Evolutionary conservation across 805 yeast genomes (phyloP), one percentile per base, ranked within the genome.

Genomic region (Lipomyces sp.): DNA sequence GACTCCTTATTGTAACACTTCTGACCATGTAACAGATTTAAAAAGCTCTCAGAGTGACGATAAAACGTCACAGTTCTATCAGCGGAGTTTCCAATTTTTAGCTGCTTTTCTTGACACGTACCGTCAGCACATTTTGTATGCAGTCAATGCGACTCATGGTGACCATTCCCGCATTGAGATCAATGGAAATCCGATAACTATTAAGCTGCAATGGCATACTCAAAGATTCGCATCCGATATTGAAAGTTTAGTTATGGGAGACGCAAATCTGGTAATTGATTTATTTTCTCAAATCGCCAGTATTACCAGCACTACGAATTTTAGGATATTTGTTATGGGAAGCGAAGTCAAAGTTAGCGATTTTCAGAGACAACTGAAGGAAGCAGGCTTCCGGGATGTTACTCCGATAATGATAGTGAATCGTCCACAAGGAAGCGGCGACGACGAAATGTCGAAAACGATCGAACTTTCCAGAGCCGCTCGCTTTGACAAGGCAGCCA

Each of bases 261-360:
- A 48, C 31, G 45, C 29, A 13, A 44, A 42, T 34, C 23, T 24
- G 11, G 43, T 44, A 7, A 11, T 23, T 2, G 57, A 52, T 13
- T 23, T 52, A 11, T 35, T 37, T 26, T 34, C 44, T 13, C 26
- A 19, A 13, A 19, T 52, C n/a, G 11, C 43, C 5, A 24, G 31
- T 26, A 19, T 35, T 10, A 35, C 44, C 24, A 36, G 38, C 4
- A 45, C 31, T 29, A 35, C 36, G 2, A 37, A 41, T 34, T 52
- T 52, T 29, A 19, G 53, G 16, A 23, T 52, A 28, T 39, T 52
- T 28, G 57, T 44, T 23, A 34, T 52, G 43, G 57, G 57, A 3
- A 34, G 43, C 24, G 53, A 52, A 36, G 10, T 52, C 5, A 35
- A 37, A 28, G 22, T 41, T 4, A 35, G 19, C 6, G 47, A 45